phyloP scores from a whole-genome alignment of 371 early-diverging fungal species.

The Mucor plumbeus region DNA sequence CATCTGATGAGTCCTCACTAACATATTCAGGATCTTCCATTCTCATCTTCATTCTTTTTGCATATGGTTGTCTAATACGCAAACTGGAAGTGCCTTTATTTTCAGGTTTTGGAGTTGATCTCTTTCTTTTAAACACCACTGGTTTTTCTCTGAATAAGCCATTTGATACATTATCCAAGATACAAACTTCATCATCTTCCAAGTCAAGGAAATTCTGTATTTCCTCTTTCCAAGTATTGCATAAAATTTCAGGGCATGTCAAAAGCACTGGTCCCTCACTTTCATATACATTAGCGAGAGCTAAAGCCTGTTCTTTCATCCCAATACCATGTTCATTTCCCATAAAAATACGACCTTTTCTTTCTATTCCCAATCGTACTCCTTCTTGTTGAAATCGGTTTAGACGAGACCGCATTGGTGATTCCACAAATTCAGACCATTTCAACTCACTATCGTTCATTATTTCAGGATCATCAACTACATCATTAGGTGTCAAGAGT shows the following conservation, averaged over 20 bases:
- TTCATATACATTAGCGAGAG: constrained; percentile 56
- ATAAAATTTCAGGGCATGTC: constrained; percentile 62
- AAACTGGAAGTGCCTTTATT: neutral
- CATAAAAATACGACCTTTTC: constrained; percentile 69
- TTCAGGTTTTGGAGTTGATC: neutral
- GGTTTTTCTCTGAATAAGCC: neutral
- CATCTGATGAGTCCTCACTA: neutral
- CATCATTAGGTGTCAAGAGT: neutral
- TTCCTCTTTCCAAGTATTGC: constrained; percentile 59
- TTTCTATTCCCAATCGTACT: constrained; percentile 49
- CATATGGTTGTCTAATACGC: constrained; percentile 1
- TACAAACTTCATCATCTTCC: constrained; percentile 38
- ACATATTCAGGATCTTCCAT: neutral
- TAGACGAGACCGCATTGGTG: constrained; percentile 32
- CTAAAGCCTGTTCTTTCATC: constrained; percentile 92
- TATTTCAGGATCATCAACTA: neutral
- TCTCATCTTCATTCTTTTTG: neutral
- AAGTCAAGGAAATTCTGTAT: constrained; percentile 54
- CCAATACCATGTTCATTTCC: constrained; percentile 98
- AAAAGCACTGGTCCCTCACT: constrained; percentile 66
- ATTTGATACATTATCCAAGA: constrained; percentile 21
- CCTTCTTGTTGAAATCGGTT: constrained; percentile 59
- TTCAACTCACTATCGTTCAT: constrained; percentile 12
- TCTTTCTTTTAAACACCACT: neutral
- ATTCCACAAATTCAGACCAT: constrained; percentile 21